These are phyloP conservation scores for carrot (Daucus carota) DNA, from an alignment of 129 eudicot genomes.

Conservation along the genomic window DNA sequence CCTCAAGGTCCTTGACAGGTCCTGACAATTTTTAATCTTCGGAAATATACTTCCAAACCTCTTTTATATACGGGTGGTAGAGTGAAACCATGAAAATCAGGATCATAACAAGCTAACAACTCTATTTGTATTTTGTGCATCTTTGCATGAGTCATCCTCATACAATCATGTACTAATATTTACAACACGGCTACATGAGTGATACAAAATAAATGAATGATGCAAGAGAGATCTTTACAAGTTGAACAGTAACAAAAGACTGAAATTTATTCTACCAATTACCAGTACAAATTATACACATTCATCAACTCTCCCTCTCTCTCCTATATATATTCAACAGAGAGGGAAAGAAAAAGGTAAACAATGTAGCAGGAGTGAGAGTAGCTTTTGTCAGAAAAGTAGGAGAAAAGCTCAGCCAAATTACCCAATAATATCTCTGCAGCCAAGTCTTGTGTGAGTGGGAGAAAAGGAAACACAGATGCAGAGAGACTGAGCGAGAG, in stretches of 20 bases:
- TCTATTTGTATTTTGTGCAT: background rate
- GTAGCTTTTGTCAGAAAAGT: constrained; percentile 17
- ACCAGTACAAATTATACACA: background rate
- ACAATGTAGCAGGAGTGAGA: background rate
- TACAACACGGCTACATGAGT: background rate
- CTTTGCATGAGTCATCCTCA: background rate
- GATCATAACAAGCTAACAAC: background rate
- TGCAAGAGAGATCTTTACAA: constrained; percentile 1
- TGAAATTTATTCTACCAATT: background rate
- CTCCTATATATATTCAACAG: background rate
- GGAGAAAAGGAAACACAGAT: constrained; percentile 13
- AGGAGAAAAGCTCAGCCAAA: constrained; percentile 2
- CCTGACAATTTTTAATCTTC: too few species aligned
- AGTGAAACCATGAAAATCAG: too few species aligned
- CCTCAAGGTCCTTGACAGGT: too few species aligned
- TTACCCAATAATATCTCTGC: constrained; percentile 19
- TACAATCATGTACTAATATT: background rate
- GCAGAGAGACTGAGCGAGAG: constrained; percentile 6
- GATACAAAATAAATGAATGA: constrained; percentile 1
- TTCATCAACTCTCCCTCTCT: background rate
- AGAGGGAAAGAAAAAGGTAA: constrained; percentile 7
- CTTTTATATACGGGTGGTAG: too few species aligned
- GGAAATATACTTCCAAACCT: too few species aligned
- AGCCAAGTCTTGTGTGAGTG: constrained; percentile 12
- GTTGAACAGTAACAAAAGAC: background rate